Evolutionary conservation across 1,284 basidiomycete genomes (phyloP), one percentile per base, ranked within the genome.

Genomic region (Boletus semigastroideus): DNA sequence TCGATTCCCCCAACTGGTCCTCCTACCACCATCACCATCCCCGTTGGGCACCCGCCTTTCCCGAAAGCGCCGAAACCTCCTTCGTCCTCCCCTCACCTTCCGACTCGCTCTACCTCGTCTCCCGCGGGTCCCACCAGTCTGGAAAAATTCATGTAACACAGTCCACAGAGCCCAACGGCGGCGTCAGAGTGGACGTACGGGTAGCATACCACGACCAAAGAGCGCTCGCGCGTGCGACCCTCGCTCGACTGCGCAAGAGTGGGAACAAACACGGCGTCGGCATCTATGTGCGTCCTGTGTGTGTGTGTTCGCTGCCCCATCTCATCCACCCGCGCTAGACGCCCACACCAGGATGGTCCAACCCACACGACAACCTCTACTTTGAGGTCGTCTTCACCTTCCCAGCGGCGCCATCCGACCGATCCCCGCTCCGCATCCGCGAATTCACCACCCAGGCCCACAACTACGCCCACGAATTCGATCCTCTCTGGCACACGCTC

Each of bases 261-360:
- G 66, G 66, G 11, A 62, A 65, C 10, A 60, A 62, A 36, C 51
- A 70, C 44, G 77, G 76, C 22, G 54, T 78, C 33, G 74, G 76
- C 0, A 68, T 78, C 41, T 75, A 71, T 39, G 76, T 75, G 46
- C 61, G 49, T 49, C 7, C 5, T 12, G n/a, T 37, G 11, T 10
- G 6, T 9, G n/a, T 12, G 3, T 17, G 20, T 12, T 17, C 45
- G 28, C 14, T 16, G 14, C 14, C 20, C 10, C 12, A 45, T 49
- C 25, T 20, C 31, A 48, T 45, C 31, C 34, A 36, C 16, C 36
- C 19, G 19, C 22, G 9, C 33, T 43, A 67, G 56, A 68, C 65
- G 0, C 61, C 61, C 5, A 38, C 27, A 2, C 42, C 40, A 1
- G 19, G 25, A 16, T 52, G 54, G 54, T 2, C 33, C 5, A 14